phyloP scores from a whole-genome alignment of 2,329 filamentous ascomycete genomes.

The Sclerotinia minor region DNA sequence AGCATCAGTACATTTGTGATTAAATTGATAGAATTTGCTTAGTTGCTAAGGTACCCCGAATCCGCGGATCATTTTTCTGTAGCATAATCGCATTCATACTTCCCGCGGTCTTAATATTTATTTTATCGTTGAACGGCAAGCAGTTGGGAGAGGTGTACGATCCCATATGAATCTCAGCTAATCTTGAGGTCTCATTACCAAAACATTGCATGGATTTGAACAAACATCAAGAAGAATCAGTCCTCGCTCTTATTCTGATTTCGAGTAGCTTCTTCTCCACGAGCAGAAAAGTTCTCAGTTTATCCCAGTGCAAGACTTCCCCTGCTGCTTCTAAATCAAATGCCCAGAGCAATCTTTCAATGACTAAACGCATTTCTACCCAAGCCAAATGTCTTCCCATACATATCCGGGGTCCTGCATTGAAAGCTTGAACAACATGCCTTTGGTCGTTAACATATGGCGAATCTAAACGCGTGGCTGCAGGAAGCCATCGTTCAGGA shows the following conservation, averaged over 20 bases:
- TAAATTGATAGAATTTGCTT: too few species aligned
- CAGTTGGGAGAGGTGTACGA: too few species aligned
- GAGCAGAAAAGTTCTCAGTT: background rate
- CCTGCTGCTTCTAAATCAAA: background rate
- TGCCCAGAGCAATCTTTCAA: background rate
- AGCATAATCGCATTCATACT: too few species aligned
- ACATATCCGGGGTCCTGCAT: background rate
- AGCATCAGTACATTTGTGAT: too few species aligned
- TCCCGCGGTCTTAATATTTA: too few species aligned
- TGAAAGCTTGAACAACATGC: slow-evolving; percentile 1
- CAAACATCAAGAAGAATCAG: background rate
- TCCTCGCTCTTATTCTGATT: background rate
- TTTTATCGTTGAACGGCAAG: too few species aligned
- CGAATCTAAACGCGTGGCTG: background rate
- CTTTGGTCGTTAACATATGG: background rate
- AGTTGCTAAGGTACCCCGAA: too few species aligned
- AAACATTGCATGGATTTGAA: slow-evolving; percentile 36
- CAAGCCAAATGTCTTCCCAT: background rate
- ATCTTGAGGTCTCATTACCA: too few species aligned
- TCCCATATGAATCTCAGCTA: too few species aligned
- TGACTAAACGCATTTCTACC: background rate
- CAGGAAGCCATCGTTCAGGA: background rate
- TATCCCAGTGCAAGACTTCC: background rate
- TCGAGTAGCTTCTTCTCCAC: slow-evolving; percentile 6
- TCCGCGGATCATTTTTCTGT: too few species aligned